Evolutionary conservation across 169 alveolate genomes (phyloP).

Genomic region (Cyclospora cayetanensis): DNA sequence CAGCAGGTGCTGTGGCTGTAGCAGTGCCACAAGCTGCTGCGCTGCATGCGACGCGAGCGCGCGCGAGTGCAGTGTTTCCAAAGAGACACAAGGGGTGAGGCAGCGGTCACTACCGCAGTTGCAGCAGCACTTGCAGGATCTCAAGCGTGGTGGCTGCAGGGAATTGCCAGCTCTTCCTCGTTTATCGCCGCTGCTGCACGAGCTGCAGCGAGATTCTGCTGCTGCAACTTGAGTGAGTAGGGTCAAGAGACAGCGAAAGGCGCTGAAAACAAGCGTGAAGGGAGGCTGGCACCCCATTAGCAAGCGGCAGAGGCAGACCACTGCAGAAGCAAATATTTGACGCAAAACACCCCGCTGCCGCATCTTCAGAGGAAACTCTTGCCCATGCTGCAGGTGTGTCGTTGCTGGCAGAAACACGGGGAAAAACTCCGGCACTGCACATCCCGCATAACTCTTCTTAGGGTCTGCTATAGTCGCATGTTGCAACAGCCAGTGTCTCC

Average conservation of each 20-base stretch:
- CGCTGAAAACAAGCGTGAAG: neutral
- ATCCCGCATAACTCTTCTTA: neutral
- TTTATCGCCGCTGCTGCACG: conserved; percentile 30
- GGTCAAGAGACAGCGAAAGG: neutral
- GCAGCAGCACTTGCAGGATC: conserved; percentile 40
- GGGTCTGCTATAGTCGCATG: neutral
- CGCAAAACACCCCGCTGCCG: conserved; percentile 12
- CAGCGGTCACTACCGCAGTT: neutral
- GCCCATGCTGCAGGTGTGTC: neutral
- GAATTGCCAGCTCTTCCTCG: conserved; percentile 8
- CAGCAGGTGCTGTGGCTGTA: conserved; percentile 53
- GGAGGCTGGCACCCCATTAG: conserved; percentile 15
- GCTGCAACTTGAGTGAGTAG: conserved; percentile 5
- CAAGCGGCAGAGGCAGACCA: conserved; percentile 31
- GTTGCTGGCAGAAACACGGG: conserved; percentile 37
- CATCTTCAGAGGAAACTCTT: too few relatives aligned
- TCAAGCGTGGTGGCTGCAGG: neutral
- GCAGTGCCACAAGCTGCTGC: conserved; percentile 43
- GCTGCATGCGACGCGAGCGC: conserved; percentile 64
- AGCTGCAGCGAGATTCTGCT: conserved; percentile 32
- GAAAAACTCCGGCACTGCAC: neutral
- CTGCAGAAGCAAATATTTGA: conserved; percentile 26
- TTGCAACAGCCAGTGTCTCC: conserved; percentile 38
- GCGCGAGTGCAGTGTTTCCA: conserved; percentile 49
- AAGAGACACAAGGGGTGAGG: conserved; percentile 35